These are phyloP conservation scores for Eimeria tenella DNA, from an alignment of 169 alveolate genomes.

Conservation along the genomic window DNA sequence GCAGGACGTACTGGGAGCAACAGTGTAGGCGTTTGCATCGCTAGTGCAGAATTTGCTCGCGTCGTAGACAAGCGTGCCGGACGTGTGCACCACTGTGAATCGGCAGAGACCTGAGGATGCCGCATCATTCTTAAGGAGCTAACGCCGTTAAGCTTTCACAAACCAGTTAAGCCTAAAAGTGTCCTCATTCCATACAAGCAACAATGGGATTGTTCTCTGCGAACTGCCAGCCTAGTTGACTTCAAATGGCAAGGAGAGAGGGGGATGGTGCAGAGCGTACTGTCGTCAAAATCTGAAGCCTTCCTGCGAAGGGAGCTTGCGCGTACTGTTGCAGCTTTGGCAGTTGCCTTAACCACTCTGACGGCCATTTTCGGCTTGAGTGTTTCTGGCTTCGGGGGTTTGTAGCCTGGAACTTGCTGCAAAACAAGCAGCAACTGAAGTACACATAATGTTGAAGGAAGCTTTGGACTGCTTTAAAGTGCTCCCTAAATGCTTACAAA, in stretches of 20 bases:
- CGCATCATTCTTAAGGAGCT: background rate
- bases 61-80: slow-evolving; percentile 49
- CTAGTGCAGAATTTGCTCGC: slow-evolving; percentile 55
- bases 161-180: background rate
- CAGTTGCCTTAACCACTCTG: slow-evolving; percentile 49
- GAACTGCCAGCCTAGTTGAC: background rate
- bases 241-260: background rate
- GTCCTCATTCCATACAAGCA: background rate
- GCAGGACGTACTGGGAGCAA: slow-evolving; percentile 29
- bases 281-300: background rate
- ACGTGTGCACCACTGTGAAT: slow-evolving; percentile 49
- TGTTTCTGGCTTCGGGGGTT: slow-evolving; percentile 22
- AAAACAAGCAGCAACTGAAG: background rate
- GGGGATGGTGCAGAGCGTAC: background rate
- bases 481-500: background rate
- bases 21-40: slow-evolving; percentile 62
- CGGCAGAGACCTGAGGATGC: slow-evolving; percentile 36
- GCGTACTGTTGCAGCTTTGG: slow-evolving; percentile 7
- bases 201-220: background rate
- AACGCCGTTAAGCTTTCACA: too few species aligned
- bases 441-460: background rate
- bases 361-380: slow-evolving; percentile 28
- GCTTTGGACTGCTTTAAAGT: background rate
- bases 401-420: slow-evolving; percentile 60
- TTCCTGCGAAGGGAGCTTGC: background rate